Evolutionary conservation across 164 flowering plant species (phyloP).

Genomic region (Liriodendron chinense): DNA sequence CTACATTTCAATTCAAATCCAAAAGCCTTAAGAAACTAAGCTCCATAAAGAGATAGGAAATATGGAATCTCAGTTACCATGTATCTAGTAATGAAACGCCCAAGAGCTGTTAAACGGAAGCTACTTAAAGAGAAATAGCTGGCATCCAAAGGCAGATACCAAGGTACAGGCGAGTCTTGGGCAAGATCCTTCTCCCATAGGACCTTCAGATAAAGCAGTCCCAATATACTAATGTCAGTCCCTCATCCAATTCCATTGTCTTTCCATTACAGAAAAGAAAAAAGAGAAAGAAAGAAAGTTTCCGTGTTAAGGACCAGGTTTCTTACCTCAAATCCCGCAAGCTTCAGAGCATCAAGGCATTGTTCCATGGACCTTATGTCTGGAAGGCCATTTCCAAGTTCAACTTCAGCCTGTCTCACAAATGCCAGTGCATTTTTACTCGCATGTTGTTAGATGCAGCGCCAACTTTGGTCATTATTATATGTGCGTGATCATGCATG

Average conservation of each 20-base stretch:
- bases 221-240: too few relatives aligned
- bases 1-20: too few relatives aligned
- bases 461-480: too few relatives aligned
- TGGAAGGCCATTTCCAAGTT: slow-evolving; percentile 93
- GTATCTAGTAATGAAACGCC: slow-evolving; percentile 81
- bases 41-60: not conserved
- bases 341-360: slow-evolving; percentile 80
- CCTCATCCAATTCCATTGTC: too few relatives aligned
- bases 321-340: slow-evolving; percentile 88
- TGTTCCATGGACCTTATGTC: slow-evolving; percentile 68
- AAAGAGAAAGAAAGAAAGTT: not conserved
- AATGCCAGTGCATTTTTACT: too few relatives aligned
- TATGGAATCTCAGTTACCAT: slow-evolving; percentile 46
- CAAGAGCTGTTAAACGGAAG: slow-evolving; percentile 78
- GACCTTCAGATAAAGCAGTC: slow-evolving; percentile 37
- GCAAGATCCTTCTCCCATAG: slow-evolving; percentile 96
- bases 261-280: not conserved
- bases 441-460: too few relatives aligned
- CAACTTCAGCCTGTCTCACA: slow-evolving; percentile 68
- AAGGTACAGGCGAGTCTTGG: slow-evolving; percentile 68
- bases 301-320: not conserved
- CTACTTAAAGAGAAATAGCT: slow-evolving; percentile 67
- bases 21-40: not conserved
- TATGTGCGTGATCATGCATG: too few relatives aligned
- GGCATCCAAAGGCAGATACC: slow-evolving; percentile 86